A percentile compares a stretch with the other conserved stretches of the same genome.
Conservation (phyloP, 2,329 filamentous ascomycete genomes). For the Cladophialophora chaetospira region DNA sequence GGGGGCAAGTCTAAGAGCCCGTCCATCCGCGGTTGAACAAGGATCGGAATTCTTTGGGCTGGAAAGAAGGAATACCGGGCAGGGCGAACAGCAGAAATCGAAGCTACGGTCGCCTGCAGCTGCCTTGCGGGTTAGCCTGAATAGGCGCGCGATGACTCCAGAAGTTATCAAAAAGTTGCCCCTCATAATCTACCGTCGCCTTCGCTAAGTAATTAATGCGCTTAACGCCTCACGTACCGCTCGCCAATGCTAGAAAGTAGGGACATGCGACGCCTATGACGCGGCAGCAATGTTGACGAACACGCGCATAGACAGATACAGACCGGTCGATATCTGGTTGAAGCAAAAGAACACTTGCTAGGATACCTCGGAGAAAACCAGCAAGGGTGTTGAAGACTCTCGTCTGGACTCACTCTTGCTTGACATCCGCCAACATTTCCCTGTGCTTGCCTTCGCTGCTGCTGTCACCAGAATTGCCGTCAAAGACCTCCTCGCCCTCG, state of each 20-base stretch:
- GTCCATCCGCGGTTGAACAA: background rate
- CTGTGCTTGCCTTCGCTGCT: background rate
- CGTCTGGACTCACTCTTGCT: slow-evolving; percentile 7
- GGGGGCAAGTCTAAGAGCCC: background rate
- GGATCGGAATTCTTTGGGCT: background rate
- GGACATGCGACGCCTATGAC: background rate
- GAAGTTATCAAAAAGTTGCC: too few relatives aligned
- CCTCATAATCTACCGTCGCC: background rate
- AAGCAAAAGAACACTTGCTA: background rate
- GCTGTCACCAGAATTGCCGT: slow-evolving; percentile 10
- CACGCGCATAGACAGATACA: too few relatives aligned
- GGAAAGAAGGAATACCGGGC: background rate
- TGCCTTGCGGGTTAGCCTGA: background rate
- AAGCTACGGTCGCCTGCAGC: background rate
- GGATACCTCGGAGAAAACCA: background rate
- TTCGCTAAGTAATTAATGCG: background rate
- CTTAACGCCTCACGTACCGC: background rate
- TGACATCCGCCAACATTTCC: slow-evolving; percentile 7
- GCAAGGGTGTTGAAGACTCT: background rate
- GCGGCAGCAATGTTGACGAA: too few relatives aligned
- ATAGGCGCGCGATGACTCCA: background rate
- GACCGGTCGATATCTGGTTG: background rate
- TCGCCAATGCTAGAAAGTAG: background rate
- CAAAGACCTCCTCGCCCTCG: slow-evolving; percentile 11
- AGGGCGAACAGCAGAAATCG: background rate